Base-by-base conservation (phyloP, 2,329 filamentous ascomycete species). In the Fusarium sublunatum region DNA sequence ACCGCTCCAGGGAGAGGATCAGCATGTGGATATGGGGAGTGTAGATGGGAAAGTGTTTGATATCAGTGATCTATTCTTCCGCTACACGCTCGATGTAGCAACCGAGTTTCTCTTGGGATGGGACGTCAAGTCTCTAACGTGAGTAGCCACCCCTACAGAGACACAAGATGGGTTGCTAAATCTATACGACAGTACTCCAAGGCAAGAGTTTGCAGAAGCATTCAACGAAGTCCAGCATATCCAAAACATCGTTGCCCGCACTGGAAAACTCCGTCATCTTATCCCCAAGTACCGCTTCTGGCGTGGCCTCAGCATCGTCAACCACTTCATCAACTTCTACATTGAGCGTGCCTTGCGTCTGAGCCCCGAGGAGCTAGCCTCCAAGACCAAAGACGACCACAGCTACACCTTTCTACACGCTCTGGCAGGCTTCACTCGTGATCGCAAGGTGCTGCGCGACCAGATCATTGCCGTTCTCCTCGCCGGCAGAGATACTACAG, bases 341-440 rank as follows among this genome's bases (percentile, higher is more conserved):
- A 93, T 97, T 72, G 87, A 93, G 48, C 83, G 85, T 10, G 86
- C 91, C 0, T 84, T 96, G 7, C 81, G 81, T 5, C 83, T 96
- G 31, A 86, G 85, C 2, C 84, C 86, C 0, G 86, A 87, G 29
- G 91, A 97, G 74, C 85, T 96, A 2, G 86, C 88, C 44, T 61
- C 87, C 59, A 92, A 90, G 77, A 85, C 85, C 53, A 92, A 91
- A 72, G 86, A 86, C 8, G 90, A 91, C 72, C 79, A 84, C 61
- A 85, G 83, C 42, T 93, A 95, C 76, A 96, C 91, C 2, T 96
- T 97, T 78, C 84, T 97, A 19, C 91, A 97, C 76, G 91, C 92
- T 28, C 85, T 97, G 3, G 92, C 92, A 40, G 83, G 84, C 35
- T 93, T 92, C 78, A 97, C 93, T 0, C 87, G 91, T 31, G 86